Base-by-base conservation (phyloP, 495 filamentous ascomycete genomes). In the Barbatosphaeria neglecta region DNA sequence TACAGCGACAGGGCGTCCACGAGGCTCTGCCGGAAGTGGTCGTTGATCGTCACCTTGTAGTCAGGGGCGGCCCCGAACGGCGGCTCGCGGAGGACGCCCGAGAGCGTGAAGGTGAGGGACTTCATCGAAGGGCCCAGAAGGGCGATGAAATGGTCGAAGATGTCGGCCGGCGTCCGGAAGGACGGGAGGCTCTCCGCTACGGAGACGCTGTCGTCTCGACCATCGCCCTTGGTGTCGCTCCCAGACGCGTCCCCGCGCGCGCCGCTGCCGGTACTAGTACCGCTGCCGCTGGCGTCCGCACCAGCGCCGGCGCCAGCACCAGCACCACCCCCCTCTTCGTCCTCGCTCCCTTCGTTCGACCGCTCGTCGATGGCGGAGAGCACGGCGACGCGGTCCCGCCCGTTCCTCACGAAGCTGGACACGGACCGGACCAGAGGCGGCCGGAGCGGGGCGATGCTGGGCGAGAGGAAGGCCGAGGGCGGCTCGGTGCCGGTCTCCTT, bases 61-160 rank as follows among this genome's bases (percentile, higher is more conserved):
- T 80, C 67, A 0, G 84, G 79, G 3, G 68, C 70, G 15, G 70
- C 66, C 4, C 78, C 77, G 62, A 89, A 95, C 0, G 90, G 87
- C 1, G 95, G 77, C 37, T 95, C 87, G 20, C 87, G 81, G 11
- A 98, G 79, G 19, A 94, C 87, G 49, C 90, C 82, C 27, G 84
- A 84, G 27, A 97, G 72, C 0, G 92, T 98, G 47, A 84, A 88
- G 10, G 88, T 88, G 24, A 98, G 72, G 0, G 90, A 95, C 60
- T 93, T 92, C 87, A 97, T 95, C 1, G 88, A 89, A 1, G 92
- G 90, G 0, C 92, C 92, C 28, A 98, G 66, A 50, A 90, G 80
- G 13, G 69, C 68, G 28, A 98, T 95, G 57, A 98, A 98, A 6
- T 82, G 67, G 6, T 84, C 79, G 55, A 96, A 96, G 42, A 96